Percentiles rank a stretch among this genome's conserved stretches.
These are phyloP conservation scores for Ascoidea rubescens DNA, from an alignment of 805 yeast species.

Conservation along the genomic window DNA sequence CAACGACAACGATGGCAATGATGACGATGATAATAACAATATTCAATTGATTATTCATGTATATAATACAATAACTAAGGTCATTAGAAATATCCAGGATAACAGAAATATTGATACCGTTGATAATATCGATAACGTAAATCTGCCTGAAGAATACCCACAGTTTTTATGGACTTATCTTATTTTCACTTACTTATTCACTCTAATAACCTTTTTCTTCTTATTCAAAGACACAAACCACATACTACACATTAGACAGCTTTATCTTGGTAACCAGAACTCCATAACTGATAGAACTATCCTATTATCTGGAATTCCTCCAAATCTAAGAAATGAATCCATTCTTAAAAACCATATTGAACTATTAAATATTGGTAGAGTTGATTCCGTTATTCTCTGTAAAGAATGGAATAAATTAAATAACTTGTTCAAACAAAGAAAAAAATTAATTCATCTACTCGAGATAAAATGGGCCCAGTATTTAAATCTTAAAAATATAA, in stretches of 20 bases:
- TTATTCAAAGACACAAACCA: slow-evolving; percentile 57
- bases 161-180: slow-evolving; percentile 77
- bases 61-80: neutral
- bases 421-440: slow-evolving; percentile 44
- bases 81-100: slow-evolving; percentile 1
- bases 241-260: slow-evolving; percentile 69
- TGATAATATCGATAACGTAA: neutral
- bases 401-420: slow-evolving; percentile 78
- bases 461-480: slow-evolving; percentile 68
- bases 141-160: slow-evolving; percentile 12
- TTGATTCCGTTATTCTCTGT: slow-evolving; percentile 64
- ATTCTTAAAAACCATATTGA: slow-evolving; percentile 65
- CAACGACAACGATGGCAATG: slow-evolving; percentile 15
- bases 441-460: slow-evolving; percentile 34
- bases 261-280: slow-evolving; percentile 71
- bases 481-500: slow-evolving; percentile 24
- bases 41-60: neutral
- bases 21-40: slow-evolving; percentile 14
- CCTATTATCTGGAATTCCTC: slow-evolving; percentile 78
- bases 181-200: slow-evolving; percentile 75
- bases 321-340: slow-evolving; percentile 58
- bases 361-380: slow-evolving; percentile 65
- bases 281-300: slow-evolving; percentile 88
- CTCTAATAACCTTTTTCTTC: slow-evolving; percentile 44
- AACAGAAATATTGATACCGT: neutral